These are phyloP conservation scores for Suhomyces vadensis DNA, from an alignment of 805 yeast genomes.

Conservation along the genomic window DNA sequence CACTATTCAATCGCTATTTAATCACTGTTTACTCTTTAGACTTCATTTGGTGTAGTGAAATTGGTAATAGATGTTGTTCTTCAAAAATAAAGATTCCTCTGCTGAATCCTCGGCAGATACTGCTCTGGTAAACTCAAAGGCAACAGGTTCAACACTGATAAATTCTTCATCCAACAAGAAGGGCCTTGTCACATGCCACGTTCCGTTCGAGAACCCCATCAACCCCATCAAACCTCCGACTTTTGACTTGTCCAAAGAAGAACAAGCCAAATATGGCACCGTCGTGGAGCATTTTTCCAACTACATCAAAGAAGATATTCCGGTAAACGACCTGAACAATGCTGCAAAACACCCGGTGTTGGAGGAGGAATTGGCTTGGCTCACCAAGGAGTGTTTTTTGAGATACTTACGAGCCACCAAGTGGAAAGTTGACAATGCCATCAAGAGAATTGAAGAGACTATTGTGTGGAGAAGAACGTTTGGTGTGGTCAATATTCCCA, in stretches of 20 bases:
- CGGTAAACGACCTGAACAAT: constrained; percentile 26
- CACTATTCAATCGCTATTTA: too few relatives aligned
- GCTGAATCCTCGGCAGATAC: constrained; percentile 13
- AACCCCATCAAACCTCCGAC: constrained; percentile 34
- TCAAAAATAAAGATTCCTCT: constrained; percentile 3
- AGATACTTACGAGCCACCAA: constrained; percentile 93
- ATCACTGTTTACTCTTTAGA: too few relatives aligned
- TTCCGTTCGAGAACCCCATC: constrained; percentile 42
- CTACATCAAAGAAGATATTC: constrained; percentile 27
- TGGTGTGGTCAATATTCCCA: constrained; percentile 54
- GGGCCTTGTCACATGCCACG: constrained; percentile 33
- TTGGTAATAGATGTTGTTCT: constrained; percentile 3
- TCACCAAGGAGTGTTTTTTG: constrained; percentile 85
- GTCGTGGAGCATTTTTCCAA: constrained; percentile 32
- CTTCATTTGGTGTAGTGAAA: too few relatives aligned
- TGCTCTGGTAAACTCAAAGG: constrained; percentile 17
- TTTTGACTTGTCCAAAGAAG: constrained; percentile 29
- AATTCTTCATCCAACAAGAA: constrained; percentile 15
- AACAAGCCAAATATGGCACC: constrained; percentile 31
- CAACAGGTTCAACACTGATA: constrained; percentile 23
- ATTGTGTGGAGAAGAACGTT: constrained; percentile 93
- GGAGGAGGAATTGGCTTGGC: constrained; percentile 79
- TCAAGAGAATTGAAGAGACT: constrained; percentile 71
- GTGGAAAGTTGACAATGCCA: constrained; percentile 76
- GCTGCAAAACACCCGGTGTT: constrained; percentile 27